These are phyloP conservation scores for Cyclanthera cordifolia DNA, from an alignment of 306 rosid species.

Conservation along the genomic window DNA sequence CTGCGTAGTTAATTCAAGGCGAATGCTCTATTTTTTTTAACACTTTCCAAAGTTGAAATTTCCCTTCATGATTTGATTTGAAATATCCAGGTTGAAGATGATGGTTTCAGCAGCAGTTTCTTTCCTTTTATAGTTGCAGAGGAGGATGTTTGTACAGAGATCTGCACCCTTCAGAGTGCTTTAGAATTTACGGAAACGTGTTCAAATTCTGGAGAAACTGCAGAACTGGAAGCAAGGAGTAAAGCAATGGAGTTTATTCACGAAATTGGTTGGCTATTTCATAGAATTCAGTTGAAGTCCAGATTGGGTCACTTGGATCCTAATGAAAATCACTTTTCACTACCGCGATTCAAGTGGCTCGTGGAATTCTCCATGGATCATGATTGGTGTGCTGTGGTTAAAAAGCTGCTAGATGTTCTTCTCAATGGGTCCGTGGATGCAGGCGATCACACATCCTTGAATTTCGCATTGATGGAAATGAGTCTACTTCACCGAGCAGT, in stretches of 20 bases:
- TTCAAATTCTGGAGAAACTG: conserved; percentile 16
- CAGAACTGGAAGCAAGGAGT: conserved; percentile 43
- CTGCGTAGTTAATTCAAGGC: no score
- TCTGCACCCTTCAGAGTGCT: conserved; percentile 50
- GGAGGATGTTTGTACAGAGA: conserved; percentile 73
- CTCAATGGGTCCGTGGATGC: conserved; percentile 52
- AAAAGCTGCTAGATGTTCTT: conserved; percentile 51
- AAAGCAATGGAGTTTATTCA: conserved; percentile 64
- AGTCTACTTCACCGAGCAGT: conserved; percentile 82
- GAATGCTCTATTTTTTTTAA: no score
- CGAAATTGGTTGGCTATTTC: conserved; percentile 95
- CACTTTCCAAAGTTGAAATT: no score
- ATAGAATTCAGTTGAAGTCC: conserved; percentile 43
- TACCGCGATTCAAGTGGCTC: conserved; percentile 60
- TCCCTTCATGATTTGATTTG: no score
- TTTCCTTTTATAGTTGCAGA: conserved; percentile 90
- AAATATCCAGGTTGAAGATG: conserved; percentile 67
- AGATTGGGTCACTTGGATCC: conserved; percentile 57
- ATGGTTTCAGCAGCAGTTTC: conserved; percentile 68
- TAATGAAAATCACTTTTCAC: conserved; percentile 38
- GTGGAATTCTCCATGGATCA: conserved; percentile 75
- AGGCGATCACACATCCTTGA: conserved; percentile 41
- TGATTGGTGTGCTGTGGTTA: conserved; percentile 82
- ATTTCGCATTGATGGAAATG: conserved; percentile 54
- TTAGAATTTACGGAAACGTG: conserved; percentile 38